Percentiles rank a stretch among this genome's conserved stretches.
Evolutionary conservation across 805 yeast genomes (phyloP).

Genomic region (Wickerhamomyces subpelliculosus): DNA sequence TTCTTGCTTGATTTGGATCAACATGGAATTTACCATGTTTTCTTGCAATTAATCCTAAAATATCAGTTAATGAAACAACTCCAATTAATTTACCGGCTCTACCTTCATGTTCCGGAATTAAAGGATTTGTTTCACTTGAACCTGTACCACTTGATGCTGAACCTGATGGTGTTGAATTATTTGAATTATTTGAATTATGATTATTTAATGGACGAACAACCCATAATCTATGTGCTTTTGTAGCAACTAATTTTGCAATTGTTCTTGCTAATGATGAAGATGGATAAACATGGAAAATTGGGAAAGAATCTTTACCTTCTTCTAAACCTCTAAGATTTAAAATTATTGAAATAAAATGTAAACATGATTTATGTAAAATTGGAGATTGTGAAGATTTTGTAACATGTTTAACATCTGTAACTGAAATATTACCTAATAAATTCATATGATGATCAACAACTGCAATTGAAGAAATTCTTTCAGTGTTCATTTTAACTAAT

Average conservation of each 20-base stretch:
- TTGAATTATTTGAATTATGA: constrained; percentile 17
- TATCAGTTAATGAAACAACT: constrained; percentile 87
- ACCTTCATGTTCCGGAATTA: constrained; percentile 35
- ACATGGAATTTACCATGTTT: constrained; percentile 56
- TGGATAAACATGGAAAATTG: constrained; percentile 87
- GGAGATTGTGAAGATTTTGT: constrained; percentile 84
- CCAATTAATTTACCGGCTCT: constrained; percentile 82
- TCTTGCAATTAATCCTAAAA: constrained; percentile 73
- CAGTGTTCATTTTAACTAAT: constrained; percentile 72
- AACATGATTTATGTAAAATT: constrained; percentile 71
- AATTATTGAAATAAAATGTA: constrained; percentile 82
- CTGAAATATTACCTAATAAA: constrained; percentile 86
- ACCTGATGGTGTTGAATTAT: constrained; percentile 16
- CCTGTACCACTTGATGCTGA: constrained; percentile 10
- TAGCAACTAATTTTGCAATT: constrained; percentile 91
- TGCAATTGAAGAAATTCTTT: constrained; percentile 84
- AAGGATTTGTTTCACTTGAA: constrained; percentile 22
- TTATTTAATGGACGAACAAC: constrained; percentile 53
- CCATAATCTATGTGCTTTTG: constrained; percentile 88
- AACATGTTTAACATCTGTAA: constrained; percentile 87
- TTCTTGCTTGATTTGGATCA: constrained; percentile 84
- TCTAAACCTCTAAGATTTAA: constrained; percentile 84
- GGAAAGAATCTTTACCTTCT: constrained; percentile 94
- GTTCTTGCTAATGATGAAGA: constrained; percentile 79
- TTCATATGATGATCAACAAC: constrained; percentile 76